phyloP scores from a whole-genome alignment of 208 protist genomes.

The Crithidia bombi region DNA sequence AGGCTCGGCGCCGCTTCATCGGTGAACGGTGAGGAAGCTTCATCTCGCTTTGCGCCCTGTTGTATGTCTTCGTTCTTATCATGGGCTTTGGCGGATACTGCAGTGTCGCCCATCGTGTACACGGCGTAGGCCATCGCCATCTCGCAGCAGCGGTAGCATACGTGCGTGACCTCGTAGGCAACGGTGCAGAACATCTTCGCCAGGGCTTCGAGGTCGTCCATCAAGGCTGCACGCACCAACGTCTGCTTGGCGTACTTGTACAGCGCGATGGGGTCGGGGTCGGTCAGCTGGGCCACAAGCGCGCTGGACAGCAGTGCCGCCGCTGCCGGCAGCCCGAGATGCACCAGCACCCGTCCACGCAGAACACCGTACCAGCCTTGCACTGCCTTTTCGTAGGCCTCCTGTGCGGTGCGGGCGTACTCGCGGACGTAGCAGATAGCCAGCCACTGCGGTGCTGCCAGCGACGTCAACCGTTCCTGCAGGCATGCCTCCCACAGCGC shows the following conservation, averaged over 20 bases:
- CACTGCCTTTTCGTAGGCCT: conserved; percentile 27
- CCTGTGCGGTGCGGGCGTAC: conserved; percentile 46
- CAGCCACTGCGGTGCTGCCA: conserved; percentile 33
- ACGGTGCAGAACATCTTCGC: conserved; percentile 14
- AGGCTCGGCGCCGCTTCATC: background rate
- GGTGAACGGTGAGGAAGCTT: background rate
- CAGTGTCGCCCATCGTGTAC: conserved; percentile 2
- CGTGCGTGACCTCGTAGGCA: conserved; percentile 26
- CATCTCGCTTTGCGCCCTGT: background rate
- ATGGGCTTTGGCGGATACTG: background rate
- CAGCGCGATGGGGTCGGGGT: conserved; percentile 30
- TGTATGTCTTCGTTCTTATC: background rate
- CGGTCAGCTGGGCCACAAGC: conserved; percentile 59
- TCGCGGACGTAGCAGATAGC: conserved; percentile 55
- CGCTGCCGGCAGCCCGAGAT: conserved; percentile 46
- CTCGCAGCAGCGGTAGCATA: conserved; percentile 50
- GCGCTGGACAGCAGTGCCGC: conserved; percentile 56
- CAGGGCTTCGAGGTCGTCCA: conserved; percentile 43
- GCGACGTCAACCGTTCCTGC: conserved; percentile 24
- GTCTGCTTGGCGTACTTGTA: conserved; percentile 39
- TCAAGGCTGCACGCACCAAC: conserved; percentile 38
- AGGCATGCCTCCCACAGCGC: conserved; percentile 39
- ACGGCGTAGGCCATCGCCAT: conserved; percentile 25
- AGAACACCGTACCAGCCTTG: conserved; percentile 38
- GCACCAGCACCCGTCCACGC: conserved; percentile 14